A percentile compares a stretch with the other conserved stretches of the same genome.
These are phyloP conservation scores for Caryocar brasiliense DNA, from an alignment of 441 rosid genomes.

Conservation along the genomic window DNA sequence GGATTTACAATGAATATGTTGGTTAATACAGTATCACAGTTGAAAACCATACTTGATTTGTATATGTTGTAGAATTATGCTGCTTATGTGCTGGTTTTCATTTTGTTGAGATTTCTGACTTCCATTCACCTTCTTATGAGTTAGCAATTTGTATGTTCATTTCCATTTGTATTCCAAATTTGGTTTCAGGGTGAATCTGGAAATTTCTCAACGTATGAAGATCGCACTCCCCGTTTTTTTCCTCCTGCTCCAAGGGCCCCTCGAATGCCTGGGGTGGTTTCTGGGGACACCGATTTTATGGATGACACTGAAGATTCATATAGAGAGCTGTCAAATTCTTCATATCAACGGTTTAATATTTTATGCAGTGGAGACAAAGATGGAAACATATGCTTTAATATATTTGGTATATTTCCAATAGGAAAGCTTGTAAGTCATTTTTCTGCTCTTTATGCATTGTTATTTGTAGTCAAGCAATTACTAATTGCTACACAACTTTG, in stretches of 20 bases:
- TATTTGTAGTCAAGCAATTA: too few relatives aligned
- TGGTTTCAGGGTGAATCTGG: slow-evolving; percentile 37
- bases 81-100: background rate
- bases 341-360: slow-evolving; percentile 59
- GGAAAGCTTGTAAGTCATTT: slow-evolving; percentile 67
- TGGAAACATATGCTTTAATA: slow-evolving; percentile 69
- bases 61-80: background rate
- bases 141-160: background rate
- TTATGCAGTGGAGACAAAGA: slow-evolving; percentile 79
- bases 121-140: background rate
- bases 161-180: slow-evolving; percentile 5
- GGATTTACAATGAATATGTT: too few relatives aligned
- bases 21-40: too few relatives aligned
- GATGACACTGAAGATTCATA: slow-evolving; percentile 76
- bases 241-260: slow-evolving; percentile 82
- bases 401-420: slow-evolving; percentile 80
- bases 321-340: slow-evolving; percentile 62
- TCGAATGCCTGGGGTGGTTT: slow-evolving; percentile 52
- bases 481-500: too few relatives aligned
- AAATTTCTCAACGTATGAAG: slow-evolving; percentile 44
- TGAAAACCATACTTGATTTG: background rate
- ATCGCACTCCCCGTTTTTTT: slow-evolving; percentile 72
- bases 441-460: slow-evolving; percentile 6
- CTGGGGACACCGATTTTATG: slow-evolving; percentile 65
- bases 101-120: background rate